Conservation (phyloP, 176 grass and related monocot genomes). For the Cenchrus americanus region DNA sequence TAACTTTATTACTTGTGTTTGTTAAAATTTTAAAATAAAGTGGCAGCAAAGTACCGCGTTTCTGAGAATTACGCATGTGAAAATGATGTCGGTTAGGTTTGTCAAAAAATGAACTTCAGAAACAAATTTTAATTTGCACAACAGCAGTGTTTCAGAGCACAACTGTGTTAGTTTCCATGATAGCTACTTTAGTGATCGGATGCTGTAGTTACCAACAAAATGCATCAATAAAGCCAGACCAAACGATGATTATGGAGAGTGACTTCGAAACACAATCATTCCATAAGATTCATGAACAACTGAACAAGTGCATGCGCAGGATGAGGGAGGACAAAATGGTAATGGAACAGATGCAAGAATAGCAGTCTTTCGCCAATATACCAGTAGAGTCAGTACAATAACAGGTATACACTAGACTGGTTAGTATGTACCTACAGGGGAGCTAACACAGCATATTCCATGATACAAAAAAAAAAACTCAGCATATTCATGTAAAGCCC, state of each 20-base stretch:
- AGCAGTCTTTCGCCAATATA: not conserved
- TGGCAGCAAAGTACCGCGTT: not conserved
- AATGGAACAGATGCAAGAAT: not conserved
- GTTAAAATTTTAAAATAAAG: not conserved
- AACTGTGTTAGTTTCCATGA: not conserved
- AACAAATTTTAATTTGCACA: not conserved
- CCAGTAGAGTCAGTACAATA: not conserved
- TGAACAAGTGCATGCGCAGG: not conserved
- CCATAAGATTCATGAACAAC: not conserved
- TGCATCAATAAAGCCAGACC: not conserved
- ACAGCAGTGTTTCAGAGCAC: not conserved
- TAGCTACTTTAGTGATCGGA: not conserved
- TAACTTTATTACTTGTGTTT: not conserved
- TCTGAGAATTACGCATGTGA: not conserved
- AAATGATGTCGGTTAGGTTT: not conserved
- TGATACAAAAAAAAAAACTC: too few relatives aligned
- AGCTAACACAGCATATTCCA: not conserved
- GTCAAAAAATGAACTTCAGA: not conserved
- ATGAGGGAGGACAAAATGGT: not conserved
- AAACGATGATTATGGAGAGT: not conserved
- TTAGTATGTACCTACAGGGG: too few relatives aligned
- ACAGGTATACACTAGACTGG: too few relatives aligned
- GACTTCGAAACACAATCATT: not conserved
- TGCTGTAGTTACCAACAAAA: not conserved
- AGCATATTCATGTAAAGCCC: not conserved